Evolutionary conservation across 257 asterid species (phyloP), one percentile per base, ranked within the genome.

Genomic region (Sherardia arvensis): DNA sequence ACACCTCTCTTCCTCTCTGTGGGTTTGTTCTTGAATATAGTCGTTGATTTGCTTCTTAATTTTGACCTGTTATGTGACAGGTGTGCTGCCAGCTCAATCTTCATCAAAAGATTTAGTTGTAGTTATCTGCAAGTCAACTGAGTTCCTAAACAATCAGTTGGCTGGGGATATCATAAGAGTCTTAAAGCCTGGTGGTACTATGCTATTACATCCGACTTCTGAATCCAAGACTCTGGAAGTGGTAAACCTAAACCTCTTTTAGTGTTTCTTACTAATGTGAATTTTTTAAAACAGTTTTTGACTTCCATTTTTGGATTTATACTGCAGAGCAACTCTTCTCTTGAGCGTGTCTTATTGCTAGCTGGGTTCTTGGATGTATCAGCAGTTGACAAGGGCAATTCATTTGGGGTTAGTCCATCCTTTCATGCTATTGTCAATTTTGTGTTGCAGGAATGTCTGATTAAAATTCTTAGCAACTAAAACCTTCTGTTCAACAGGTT

Each of bases 331-430:
- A 81, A 74, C 55, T 71, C 92, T 56, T 74, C 85, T 58, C 85
- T 83, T 40, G 90, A 87, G 73, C 95, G 87, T 57, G 81, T 79
- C 81, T 76, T 90, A 62, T 65, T 93, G 47, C 76, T 93, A 69
- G 87, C 92, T 61, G 95, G 99, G 49, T 90, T 90, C 72, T 59
- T 83, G 79, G 96, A 90, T 70, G 73, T 87, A 27, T 68, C 75
- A 69, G 56, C 86, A 72, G 67, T 72, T 77, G 89, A 65, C 66
- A 59, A 70, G 25, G 79, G 75, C 68, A 77, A 73, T 64, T 75
- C 88, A 61, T 30, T 69, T 73, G 91, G 78, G 95, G 96, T 89
- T 63, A 43, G 87, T 79, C n/a, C 66, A 23, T 56, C 51, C 18
- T 8, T 48, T 27, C 59, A 5, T 26, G 51, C 56, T 27, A 18